Evolutionary conservation across 306 rosid genomes (phyloP).

Genomic region (Lupinus albus): DNA sequence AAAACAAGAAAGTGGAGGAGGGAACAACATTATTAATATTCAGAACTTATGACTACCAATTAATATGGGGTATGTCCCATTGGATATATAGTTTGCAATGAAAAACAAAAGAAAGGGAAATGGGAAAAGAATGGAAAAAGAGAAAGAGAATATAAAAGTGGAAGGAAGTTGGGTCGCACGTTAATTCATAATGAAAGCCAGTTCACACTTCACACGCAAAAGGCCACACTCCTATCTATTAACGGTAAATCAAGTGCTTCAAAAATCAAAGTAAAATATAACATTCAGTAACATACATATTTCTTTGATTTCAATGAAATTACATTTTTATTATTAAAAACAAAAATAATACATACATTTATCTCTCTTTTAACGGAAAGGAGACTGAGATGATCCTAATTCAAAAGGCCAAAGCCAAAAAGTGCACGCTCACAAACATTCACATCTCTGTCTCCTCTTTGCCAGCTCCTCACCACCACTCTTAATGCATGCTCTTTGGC

Average conservation of each 20-base stretch:
- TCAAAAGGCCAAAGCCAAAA: slow-evolving; percentile 49
- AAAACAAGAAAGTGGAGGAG: neutral
- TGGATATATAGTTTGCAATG: neutral
- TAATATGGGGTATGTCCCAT: slow-evolving; percentile 16
- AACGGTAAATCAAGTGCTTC: no score
- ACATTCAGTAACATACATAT: no score
- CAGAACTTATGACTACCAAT: slow-evolving; percentile 31
- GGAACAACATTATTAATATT: slow-evolving; percentile 25
- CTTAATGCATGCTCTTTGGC: neutral
- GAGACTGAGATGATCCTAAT: no score
- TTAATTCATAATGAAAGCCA: slow-evolving; percentile 55
- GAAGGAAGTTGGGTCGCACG: slow-evolving; percentile 49
- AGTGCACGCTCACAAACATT: slow-evolving; percentile 36
- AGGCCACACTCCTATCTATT: no score
- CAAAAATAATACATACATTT: no score
- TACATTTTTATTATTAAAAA: no score
- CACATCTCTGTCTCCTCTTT: slow-evolving; percentile 26
- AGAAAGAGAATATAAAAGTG: slow-evolving; percentile 17
- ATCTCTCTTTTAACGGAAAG: no score
- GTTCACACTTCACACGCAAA: slow-evolving; percentile 38
- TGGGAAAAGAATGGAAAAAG: slow-evolving; percentile 17
- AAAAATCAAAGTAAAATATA: no score
- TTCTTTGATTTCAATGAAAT: no score
- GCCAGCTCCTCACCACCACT: slow-evolving; percentile 20
- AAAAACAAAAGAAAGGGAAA: neutral